phyloP scores from a whole-genome alignment of 768 basidiomycete genomes.

The Macrolepiota dolichaula region DNA sequence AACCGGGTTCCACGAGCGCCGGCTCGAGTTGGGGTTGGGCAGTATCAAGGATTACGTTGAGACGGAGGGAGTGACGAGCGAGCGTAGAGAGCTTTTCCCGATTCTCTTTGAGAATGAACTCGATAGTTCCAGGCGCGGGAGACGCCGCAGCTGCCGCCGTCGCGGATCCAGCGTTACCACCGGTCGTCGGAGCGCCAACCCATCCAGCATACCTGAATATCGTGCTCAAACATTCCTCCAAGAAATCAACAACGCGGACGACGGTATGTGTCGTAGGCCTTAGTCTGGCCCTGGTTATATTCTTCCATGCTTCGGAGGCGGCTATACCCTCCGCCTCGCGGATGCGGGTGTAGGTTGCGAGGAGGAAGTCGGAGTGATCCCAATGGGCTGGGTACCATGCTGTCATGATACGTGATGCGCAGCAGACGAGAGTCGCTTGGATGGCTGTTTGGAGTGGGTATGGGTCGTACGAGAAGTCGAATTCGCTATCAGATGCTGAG shows the following conservation, averaged over 20 bases:
- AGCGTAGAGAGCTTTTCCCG: conserved; percentile 21
- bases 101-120: conserved; percentile 10
- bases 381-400: conserved; percentile 41
- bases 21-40: conserved; percentile 25
- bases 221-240: conserved; percentile 7
- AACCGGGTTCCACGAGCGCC: conserved; percentile 21
- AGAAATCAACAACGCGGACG: conserved; percentile 12
- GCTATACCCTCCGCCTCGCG: conserved; percentile 18
- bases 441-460: conserved; percentile 35
- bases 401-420: conserved; percentile 34
- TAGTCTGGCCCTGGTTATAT: conserved; percentile 19
- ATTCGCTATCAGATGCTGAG: too few relatives aligned
- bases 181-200: not conserved
- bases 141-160: conserved; percentile 10
- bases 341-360: conserved; percentile 32
- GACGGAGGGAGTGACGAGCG: conserved; percentile 26
- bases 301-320: conserved; percentile 21
- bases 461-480: conserved; percentile 22
- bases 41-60: conserved; percentile 14
- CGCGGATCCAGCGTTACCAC: not conserved
- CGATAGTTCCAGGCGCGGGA: not conserved
- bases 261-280: conserved; percentile 13
- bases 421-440: conserved; percentile 37
- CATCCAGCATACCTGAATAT: conserved; percentile 7
- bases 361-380: conserved; percentile 37